Conservation (phyloP, 176 grass and related monocot species). For the Oryza officinalis region DNA sequence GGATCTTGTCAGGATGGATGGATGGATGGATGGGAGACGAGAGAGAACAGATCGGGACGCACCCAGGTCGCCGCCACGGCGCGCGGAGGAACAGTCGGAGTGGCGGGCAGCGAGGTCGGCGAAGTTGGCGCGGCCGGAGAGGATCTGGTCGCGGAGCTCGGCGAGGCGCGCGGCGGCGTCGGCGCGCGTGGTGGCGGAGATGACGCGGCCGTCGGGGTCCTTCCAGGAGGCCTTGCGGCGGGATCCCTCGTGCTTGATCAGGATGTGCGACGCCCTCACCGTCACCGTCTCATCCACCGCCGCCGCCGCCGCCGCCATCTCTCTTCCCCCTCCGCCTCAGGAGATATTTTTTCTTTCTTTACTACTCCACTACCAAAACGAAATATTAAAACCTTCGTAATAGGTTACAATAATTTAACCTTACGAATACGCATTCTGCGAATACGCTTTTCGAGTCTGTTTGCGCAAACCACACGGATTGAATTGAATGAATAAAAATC, state of each 20-base stretch:
- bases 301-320: constrained; percentile 20
- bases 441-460: no score
- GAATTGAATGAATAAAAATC: no score
- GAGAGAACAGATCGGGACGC: neutral
- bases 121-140: constrained; percentile 50
- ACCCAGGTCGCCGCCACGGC: constrained; percentile 73
- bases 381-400: no score
- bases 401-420: no score
- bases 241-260: constrained; percentile 83
- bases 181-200: constrained; percentile 48
- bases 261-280: constrained; percentile 82
- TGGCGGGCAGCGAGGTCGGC: constrained; percentile 60
- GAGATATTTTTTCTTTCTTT: no score
- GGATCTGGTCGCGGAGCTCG: constrained; percentile 52
- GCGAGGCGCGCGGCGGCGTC: constrained; percentile 51
- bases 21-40: neutral
- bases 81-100: constrained; percentile 78
- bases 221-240: constrained; percentile 80
- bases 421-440: no score
- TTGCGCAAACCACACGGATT: no score
- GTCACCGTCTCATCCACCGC: constrained; percentile 5
- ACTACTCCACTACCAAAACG: no score
- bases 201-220: constrained; percentile 70
- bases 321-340: neutral
- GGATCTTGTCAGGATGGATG: neutral